Conservation (phyloP, 2,329 filamentous ascomycete species). For the Aspergillus ochraceus region DNA sequence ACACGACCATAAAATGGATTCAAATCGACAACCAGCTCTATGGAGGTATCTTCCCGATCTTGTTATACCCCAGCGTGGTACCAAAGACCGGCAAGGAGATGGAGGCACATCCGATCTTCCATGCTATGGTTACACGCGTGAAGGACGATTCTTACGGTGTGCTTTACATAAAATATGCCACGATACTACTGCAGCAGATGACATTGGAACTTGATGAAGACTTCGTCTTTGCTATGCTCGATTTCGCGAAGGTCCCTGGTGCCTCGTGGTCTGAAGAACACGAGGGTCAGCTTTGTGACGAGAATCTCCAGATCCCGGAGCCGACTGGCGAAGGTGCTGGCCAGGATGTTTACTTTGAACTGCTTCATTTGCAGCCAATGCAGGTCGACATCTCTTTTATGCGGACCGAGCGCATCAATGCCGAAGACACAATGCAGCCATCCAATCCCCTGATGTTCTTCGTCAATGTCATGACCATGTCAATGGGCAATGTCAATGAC, state of each 20-base stretch:
- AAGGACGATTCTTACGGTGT: slow-evolving; percentile 99
- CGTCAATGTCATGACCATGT: slow-evolving; percentile 98
- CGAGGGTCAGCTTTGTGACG: slow-evolving; percentile 84
- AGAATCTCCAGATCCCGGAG: slow-evolving; percentile 86
- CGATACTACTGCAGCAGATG: slow-evolving; percentile 92
- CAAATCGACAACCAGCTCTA: slow-evolving; percentile 99
- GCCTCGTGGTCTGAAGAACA: slow-evolving; percentile 83
- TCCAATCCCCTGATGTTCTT: slow-evolving; percentile 98
- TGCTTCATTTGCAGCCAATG: slow-evolving; percentile 96
- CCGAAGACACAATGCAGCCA: slow-evolving; percentile 87
- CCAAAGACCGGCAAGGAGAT: slow-evolving; percentile 96
- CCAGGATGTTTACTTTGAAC: slow-evolving; percentile 96
- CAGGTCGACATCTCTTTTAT: slow-evolving; percentile 97
- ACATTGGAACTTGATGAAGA: slow-evolving; percentile 97
- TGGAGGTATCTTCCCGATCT: slow-evolving; percentile 95
- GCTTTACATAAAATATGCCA: slow-evolving; percentile 97
- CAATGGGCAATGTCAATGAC: slow-evolving; percentile 98
- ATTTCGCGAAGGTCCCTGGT: slow-evolving; percentile 90
- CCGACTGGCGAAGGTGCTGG: slow-evolving; percentile 80
- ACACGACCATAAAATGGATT: slow-evolving; percentile 94
- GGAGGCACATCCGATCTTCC: slow-evolving; percentile 91
- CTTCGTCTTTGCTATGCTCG: slow-evolving; percentile 92
- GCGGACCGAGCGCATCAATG: slow-evolving; percentile 92
- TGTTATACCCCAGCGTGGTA: slow-evolving; percentile 95
- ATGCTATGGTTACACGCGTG: slow-evolving; percentile 86